Evolutionary conservation across 1,284 basidiomycete species (phyloP), one percentile per base, ranked within the genome.

Genomic region (Salmacisia buchloeana): DNA sequence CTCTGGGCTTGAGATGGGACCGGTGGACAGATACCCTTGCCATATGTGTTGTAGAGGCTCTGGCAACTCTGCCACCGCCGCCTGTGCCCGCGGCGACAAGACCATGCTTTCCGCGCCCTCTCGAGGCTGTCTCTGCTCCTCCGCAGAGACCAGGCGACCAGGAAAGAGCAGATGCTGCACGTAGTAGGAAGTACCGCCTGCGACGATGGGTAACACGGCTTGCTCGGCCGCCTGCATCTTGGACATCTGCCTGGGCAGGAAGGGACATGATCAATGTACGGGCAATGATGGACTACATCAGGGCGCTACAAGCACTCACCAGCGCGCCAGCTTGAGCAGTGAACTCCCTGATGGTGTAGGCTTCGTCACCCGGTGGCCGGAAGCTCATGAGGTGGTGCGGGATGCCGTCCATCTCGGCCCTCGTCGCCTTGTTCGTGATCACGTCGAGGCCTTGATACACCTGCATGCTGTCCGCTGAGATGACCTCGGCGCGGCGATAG

Each of bases 401-500:
- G 18, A 98, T 83, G 0, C 90, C 92, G 46, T 85, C 83, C 80
- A 85, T 88, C 80, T 98, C 93, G 33, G 84, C 82, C 15, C 82
- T 68, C 0, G 91, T 87, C 9, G 94, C 86, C 82, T 99, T 98
- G 82, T 98, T 98, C 23, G 96, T 98, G 73, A 97, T 89, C 60
- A 96, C 83, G 79, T 97, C 90, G 74, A 98, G 84, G 0, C 94
- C 94, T n/a, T 84, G 83, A 80, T 98, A 98, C 15, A 94, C 88
- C 81, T 99, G 96, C 94, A 99, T 98, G 10, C 94, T 88, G 81
- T 98, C 96, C 9, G 93, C 91, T 72, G 96, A 97, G 77, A 98
- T 89, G 69, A 97, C 85, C 74, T 88, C 79, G 0, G 70, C 80
- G 0, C 54, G 52, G 6, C 13, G 35, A n/a, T 62, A 63, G 13